phyloP scores from a whole-genome alignment of 371 early-diverging fungal species.

The Actinomucor elegans region DNA sequence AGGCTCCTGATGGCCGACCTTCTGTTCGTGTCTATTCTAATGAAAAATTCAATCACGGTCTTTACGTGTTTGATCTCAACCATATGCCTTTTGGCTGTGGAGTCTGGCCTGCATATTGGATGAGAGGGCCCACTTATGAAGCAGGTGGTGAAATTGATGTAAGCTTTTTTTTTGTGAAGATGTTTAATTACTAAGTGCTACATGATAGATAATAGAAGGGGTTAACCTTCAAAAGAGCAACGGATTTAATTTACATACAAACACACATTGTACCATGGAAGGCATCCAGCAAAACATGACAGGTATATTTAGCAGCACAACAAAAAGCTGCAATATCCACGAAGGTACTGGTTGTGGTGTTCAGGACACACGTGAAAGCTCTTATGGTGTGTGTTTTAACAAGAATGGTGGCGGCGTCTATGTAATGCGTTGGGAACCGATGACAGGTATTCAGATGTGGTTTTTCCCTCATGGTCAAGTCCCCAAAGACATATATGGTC shows the following conservation, averaged over 20 bases:
- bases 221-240: conserved; percentile 27
- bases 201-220: conserved; percentile 37
- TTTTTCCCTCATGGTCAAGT: conserved; percentile 26
- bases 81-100: conserved; percentile 48
- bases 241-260: conserved; percentile 18
- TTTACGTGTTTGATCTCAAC: conserved; percentile 32
- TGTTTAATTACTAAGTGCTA: neutral
- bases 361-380: neutral
- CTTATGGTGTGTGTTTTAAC: conserved; percentile 38
- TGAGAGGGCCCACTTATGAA: conserved; percentile 35
- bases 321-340: conserved; percentile 13
- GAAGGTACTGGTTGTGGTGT: conserved; percentile 28
- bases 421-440: conserved; percentile 26
- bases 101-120: conserved; percentile 44
- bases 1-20: conserved; percentile 17
- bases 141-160: conserved; percentile 38
- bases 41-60: conserved; percentile 12
- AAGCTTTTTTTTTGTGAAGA: neutral
- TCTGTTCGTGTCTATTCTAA: conserved; percentile 31
- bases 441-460: conserved; percentile 31
- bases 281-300: conserved; percentile 2
- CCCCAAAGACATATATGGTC: conserved; percentile 30
- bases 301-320: neutral
- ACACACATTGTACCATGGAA: conserved; percentile 19
- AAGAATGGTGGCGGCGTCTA: conserved; percentile 37